Evolutionary conservation across 306 rosid species (phyloP), one percentile per base, ranked within the genome.

Genomic region (Heteromeles arbutifolia): DNA sequence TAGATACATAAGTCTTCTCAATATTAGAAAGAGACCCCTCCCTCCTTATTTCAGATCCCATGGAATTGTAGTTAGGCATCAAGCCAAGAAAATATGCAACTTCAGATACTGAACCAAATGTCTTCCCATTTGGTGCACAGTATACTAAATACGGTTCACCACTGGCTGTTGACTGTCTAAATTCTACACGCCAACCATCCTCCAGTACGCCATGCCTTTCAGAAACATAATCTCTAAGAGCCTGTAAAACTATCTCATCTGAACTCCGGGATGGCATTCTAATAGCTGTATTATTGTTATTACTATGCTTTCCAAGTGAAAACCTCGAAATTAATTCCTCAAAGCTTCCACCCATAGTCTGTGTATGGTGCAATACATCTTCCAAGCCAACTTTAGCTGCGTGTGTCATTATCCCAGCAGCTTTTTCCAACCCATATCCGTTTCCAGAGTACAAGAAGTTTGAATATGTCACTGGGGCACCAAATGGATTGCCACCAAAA

Each of bases 101-200:
- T 77, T 96, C 99, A 89, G 78, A 92, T 73, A 92, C 92, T 69
- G 99, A 90, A 81, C 90, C 98, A 86, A 96, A 96, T 25, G 85
- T 86, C 86, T 89, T 92, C 77, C 99, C 99, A 78, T 96, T 92
- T 12, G 99, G 99, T 25, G 98, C 93, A 87, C 93, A 83, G 89
- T 96, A 96, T 71, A 92, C 93, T 14, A 96, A 87, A 96, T 89
- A 92, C 39, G 82, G 63, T 63, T 96, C 97, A 78, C 91, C 80
- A 81, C 84, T 88, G 79, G 81, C 84, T 65, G 78, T 50, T 65
- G 97, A 82, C 82, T 81, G 88, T 81, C 91, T 89, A 74, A 96
- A 81, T 74, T 96, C 99, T 76, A 96, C 99, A 72, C 81, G 89
- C 99, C 99, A 96, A 67, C 99, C 98, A 68, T 92, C 99, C 87